phyloP scores from a whole-genome alignment of 768 basidiomycete genomes.

The Termitomyces sp. region DNA sequence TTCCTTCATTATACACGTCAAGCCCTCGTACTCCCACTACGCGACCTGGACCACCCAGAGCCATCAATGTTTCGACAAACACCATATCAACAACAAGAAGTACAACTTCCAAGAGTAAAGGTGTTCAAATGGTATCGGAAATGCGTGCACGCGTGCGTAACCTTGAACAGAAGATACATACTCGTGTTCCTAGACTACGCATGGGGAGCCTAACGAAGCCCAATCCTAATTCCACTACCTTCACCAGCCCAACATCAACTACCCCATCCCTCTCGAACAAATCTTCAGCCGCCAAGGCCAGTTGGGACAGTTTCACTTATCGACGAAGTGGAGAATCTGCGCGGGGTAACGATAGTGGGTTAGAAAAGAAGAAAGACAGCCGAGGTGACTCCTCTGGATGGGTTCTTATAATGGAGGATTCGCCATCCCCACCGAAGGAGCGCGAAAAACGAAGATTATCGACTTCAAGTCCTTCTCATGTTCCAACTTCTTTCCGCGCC shows the following conservation, averaged over 20 bases:
- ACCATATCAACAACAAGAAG: conserved; percentile 41
- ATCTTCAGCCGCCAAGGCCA: conserved; percentile 37
- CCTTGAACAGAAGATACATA: conserved; percentile 84
- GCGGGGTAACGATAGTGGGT: conserved; percentile 40
- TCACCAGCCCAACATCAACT: conserved; percentile 24
- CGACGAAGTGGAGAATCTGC: conserved; percentile 42
- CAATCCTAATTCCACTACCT: conserved; percentile 33
- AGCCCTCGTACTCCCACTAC: conserved; percentile 45
- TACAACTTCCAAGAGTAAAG: conserved; percentile 66
- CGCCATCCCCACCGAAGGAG: conserved; percentile 63
- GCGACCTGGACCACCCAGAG: conserved; percentile 32
- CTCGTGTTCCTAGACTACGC: conserved; percentile 78
- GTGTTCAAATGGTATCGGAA: conserved; percentile 90
- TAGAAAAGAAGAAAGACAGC: conserved; percentile 44
- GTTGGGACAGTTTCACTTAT: conserved; percentile 38
- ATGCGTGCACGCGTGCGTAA: conserved; percentile 84
- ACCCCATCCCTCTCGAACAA: conserved; percentile 34
- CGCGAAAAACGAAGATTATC: conserved; percentile 54
- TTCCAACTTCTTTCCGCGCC: conserved; percentile 49
- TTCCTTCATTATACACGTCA: conserved; percentile 46
- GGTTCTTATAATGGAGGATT: conserved; percentile 90
- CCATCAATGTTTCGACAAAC: conserved; percentile 35
- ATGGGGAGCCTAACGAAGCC: conserved; percentile 70
- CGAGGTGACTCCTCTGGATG: conserved; percentile 70
- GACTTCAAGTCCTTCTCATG: conserved; percentile 49